phyloP scores from a whole-genome alignment of 129 eudicot species.

The Solidago caesia region DNA sequence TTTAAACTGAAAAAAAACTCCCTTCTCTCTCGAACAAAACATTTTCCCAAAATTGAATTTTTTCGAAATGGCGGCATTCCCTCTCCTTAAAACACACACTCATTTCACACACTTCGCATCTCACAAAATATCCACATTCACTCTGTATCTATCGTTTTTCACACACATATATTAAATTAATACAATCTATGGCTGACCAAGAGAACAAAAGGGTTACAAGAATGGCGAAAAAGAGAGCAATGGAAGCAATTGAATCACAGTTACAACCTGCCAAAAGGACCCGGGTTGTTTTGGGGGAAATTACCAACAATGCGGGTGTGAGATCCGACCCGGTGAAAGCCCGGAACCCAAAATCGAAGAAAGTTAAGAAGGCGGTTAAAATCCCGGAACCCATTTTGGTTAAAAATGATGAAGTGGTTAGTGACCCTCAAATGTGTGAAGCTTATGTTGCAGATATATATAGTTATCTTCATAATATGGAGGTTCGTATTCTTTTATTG shows the following conservation, averaged over 20 bases:
- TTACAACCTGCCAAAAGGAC: conserved; percentile 41
- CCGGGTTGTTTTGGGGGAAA: conserved; percentile 78
- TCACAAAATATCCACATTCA: not conserved
- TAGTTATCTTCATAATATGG: conserved; percentile 57
- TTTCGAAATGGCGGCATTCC: conserved; percentile 33
- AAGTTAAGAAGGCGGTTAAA: conserved; percentile 8
- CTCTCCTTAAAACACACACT: conserved; percentile 5
- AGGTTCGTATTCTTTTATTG: conserved; percentile 35
- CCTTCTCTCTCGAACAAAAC: not conserved
- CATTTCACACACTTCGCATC: conserved; percentile 6
- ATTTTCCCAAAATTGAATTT: conserved; percentile 17
- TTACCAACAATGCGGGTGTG: conserved; percentile 26
- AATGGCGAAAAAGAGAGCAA: conserved; percentile 57
- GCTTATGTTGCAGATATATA: conserved; percentile 54
- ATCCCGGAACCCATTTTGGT: conserved; percentile 10
- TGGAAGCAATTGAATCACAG: conserved; percentile 35
- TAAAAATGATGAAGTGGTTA: conserved; percentile 10
- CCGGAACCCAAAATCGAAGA: conserved; percentile 27
- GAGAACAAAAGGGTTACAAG: conserved; percentile 62
- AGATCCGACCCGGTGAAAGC: not conserved
- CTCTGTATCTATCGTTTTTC: not conserved
- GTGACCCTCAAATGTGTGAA: conserved; percentile 72
- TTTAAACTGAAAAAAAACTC: not conserved
- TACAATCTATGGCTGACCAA: conserved; percentile 47
- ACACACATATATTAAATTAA: not conserved